These are phyloP conservation scores for Groenewaldozyma auringiensis DNA, from an alignment of 1,139 yeast species.

Conservation along the genomic window DNA sequence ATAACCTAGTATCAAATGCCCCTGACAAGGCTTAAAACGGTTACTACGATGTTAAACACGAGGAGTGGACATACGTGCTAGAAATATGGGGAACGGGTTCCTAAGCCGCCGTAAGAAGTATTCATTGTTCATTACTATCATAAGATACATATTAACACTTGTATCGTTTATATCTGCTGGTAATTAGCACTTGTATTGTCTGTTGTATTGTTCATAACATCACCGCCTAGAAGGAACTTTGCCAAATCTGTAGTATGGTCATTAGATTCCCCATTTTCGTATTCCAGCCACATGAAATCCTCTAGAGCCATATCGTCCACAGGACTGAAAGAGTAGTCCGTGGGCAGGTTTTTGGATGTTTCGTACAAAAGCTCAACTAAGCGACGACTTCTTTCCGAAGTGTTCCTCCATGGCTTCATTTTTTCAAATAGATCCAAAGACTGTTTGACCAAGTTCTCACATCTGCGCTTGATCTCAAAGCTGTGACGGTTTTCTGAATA, in stretches of 20 bases:
- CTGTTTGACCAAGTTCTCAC: neutral
- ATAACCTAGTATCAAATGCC: too few relatives aligned
- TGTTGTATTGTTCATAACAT: too few relatives aligned
- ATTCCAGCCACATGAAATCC: neutral
- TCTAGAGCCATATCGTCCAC: neutral
- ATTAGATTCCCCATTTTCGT: neutral
- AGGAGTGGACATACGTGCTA: too few relatives aligned
- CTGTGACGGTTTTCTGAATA: slow-evolving; percentile 9
- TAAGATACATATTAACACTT: too few relatives aligned
- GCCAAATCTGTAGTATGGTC: neutral
- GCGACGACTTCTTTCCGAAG: neutral
- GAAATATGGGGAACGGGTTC: too few relatives aligned
- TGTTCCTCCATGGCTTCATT: slow-evolving; percentile 3
- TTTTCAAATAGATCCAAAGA: slow-evolving; percentile 1
- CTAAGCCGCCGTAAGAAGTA: too few relatives aligned
- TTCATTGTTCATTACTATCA: too few relatives aligned
- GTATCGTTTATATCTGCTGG: too few relatives aligned
- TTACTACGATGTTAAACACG: too few relatives aligned
- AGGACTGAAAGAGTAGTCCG: neutral
- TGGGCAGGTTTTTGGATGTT: neutral
- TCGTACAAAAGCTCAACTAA: neutral
- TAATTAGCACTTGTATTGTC: too few relatives aligned
- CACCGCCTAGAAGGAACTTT: neutral
- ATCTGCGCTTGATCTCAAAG: neutral
- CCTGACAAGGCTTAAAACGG: too few relatives aligned